Conservation (phyloP, 2,329 filamentous ascomycete species). For the Botryotinia narcissicola region DNA sequence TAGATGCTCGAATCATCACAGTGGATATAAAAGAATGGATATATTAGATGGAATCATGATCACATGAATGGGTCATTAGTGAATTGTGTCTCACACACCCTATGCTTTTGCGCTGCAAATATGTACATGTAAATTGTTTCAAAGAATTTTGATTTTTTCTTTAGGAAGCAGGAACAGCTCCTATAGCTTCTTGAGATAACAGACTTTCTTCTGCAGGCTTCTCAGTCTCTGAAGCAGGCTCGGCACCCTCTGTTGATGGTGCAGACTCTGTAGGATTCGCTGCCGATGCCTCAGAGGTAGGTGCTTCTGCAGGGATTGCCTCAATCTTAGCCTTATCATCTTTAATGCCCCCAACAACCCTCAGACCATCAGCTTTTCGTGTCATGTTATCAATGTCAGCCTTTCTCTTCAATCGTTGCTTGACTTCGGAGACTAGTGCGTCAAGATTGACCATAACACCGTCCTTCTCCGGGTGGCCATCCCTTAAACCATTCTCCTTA, state of each 20-base stretch:
- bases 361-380: slow-evolving; percentile 34
- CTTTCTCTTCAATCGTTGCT: slow-evolving; percentile 45
- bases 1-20: neutral
- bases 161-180: slow-evolving; percentile 32
- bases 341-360: slow-evolving; percentile 36
- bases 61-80: slow-evolving; percentile 1
- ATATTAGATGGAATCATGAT: neutral
- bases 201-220: slow-evolving; percentile 20
- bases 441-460: slow-evolving; percentile 69
- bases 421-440: slow-evolving; percentile 63
- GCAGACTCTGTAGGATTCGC: neutral
- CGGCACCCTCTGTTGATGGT: neutral
- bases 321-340: slow-evolving; percentile 24
- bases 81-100: neutral
- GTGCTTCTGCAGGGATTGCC: slow-evolving; percentile 25
- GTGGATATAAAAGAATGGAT: neutral
- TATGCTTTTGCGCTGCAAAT: slow-evolving; percentile 9
- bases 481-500: slow-evolving; percentile 77
- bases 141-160: slow-evolving; percentile 8
- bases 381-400: slow-evolving; percentile 35
- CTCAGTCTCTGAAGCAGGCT: neutral
- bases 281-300: neutral
- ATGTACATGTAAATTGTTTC: slow-evolving; percentile 13
- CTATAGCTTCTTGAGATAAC: slow-evolving; percentile 29
- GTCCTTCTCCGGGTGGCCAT: slow-evolving; percentile 87